These are phyloP conservation scores for Candida sp. DNA, from an alignment of 1,139 yeast genomes.

Conservation along the genomic window DNA sequence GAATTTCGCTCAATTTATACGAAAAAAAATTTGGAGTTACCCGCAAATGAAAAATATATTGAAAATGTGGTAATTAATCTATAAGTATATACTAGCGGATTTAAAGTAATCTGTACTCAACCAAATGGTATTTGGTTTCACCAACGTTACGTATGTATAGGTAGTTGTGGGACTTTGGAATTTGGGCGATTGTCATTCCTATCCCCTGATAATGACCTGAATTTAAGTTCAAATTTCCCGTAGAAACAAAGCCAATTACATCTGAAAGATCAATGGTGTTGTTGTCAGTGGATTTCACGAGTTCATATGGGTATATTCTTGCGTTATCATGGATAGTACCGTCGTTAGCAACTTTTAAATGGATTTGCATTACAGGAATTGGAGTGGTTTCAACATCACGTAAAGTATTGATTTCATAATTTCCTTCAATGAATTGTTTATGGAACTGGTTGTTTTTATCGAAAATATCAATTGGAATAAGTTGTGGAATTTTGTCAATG, in stretches of 20 bases:
- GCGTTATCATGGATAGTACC: constrained; percentile 72
- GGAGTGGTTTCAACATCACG: constrained; percentile 8
- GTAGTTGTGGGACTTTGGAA: background rate
- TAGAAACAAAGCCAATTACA: constrained; percentile 75
- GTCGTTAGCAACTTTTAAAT: constrained; percentile 30
- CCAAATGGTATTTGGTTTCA: constrained; percentile 16
- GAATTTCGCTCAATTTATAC: constrained; percentile 10
- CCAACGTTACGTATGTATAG: constrained; percentile 51
- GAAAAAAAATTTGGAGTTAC: constrained; percentile 1
- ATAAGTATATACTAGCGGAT: background rate
- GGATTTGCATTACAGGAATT: constrained; percentile 39
- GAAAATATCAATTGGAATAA: constrained; percentile 28
- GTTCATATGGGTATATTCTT: constrained; percentile 49
- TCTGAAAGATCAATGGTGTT: constrained; percentile 4
- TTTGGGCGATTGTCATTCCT: constrained; percentile 48
- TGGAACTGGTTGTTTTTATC: constrained; percentile 14
- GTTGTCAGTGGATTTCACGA: constrained; percentile 4
- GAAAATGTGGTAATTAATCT: background rate
- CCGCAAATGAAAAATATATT: background rate
- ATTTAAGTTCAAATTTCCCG: constrained; percentile 67
- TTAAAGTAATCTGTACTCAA: constrained; percentile 5
- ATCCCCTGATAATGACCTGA: constrained; percentile 67
- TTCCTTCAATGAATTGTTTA: constrained; percentile 7
- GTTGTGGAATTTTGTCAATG: constrained; percentile 7
- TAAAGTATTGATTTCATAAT: constrained; percentile 5